Conservation (phyloP, 2,329 filamentous ascomycete genomes). For the Tolypocladium inflatum region DNA sequence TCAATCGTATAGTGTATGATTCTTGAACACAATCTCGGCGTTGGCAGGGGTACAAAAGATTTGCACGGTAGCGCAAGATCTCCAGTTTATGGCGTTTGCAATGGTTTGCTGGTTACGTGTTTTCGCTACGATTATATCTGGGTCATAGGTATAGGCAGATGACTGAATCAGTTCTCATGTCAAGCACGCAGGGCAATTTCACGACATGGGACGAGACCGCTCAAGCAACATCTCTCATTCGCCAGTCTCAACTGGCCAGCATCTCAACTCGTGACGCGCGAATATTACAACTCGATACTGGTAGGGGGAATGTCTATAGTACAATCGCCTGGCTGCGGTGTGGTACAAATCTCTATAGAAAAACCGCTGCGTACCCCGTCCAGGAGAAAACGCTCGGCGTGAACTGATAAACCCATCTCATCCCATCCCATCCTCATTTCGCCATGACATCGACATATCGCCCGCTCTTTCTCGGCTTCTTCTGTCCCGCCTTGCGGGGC, state of each 20-base stretch:
- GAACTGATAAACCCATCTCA: neutral
- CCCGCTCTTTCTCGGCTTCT: constrained; percentile 71
- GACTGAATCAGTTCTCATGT: neutral
- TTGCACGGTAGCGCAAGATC: neutral
- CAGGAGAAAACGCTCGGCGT: neutral
- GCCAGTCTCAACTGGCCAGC: neutral
- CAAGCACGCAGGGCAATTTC: neutral
- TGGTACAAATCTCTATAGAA: neutral
- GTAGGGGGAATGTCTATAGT: neutral
- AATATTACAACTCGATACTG: neutral
- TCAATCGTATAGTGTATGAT: constrained; percentile 29
- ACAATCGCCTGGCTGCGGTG: neutral
- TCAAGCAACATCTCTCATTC: neutral
- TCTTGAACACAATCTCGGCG: neutral
- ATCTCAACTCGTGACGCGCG: neutral
- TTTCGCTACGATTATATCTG: neutral
- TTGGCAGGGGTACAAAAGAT: neutral
- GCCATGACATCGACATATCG: constrained; percentile 97
- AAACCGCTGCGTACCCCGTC: neutral
- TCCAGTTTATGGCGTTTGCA: neutral
- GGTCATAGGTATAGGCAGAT: neutral
- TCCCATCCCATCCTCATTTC: constrained; percentile 32
- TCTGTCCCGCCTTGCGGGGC: constrained; percentile 54
- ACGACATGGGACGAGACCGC: neutral
- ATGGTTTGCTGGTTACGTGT: neutral